These are phyloP conservation scores for Hysterium pulicare DNA, from an alignment of 2,329 filamentous ascomycete species.

Conservation along the genomic window DNA sequence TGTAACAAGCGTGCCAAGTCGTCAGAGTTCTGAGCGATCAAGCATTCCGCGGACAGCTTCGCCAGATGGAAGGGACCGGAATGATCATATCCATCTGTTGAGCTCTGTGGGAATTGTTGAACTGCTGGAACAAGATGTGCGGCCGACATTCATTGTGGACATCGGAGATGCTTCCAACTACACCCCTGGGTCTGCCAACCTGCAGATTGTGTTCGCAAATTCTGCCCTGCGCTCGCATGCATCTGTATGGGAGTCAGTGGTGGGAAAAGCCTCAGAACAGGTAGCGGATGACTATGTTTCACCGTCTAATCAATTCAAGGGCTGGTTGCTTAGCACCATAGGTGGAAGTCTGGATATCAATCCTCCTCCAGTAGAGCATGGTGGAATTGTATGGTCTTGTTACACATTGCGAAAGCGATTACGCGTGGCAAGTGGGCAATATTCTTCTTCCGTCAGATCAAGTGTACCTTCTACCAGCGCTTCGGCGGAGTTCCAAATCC, in stretches of 20 bases:
- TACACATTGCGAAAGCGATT: constrained; percentile 67
- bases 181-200: constrained; percentile 41
- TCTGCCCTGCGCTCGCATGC: constrained; percentile 58
- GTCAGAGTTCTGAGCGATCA: constrained; percentile 54
- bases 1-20: constrained; percentile 51
- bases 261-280: constrained; percentile 38
- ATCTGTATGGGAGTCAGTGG: constrained; percentile 56
- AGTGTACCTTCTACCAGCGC: constrained; percentile 31
- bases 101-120: constrained; percentile 66
- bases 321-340: constrained; percentile 62
- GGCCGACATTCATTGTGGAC: constrained; percentile 75
- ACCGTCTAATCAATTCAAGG: constrained; percentile 56
- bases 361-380: constrained; percentile 54
- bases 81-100: constrained; percentile 55
- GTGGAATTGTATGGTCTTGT: constrained; percentile 65
- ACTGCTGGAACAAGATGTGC: constrained; percentile 70
- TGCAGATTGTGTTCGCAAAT: constrained; percentile 68
- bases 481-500: constrained; percentile 22
- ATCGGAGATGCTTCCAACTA: constrained; percentile 57
- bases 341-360: constrained; percentile 53
- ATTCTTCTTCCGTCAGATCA: constrained; percentile 1
- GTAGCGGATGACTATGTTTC: constrained; percentile 44
- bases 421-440: constrained; percentile 61
- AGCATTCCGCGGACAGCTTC: constrained; percentile 49
- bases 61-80: constrained; percentile 49